These are phyloP conservation scores for Malassezia slooffiae DNA, from an alignment of 1,284 basidiomycete genomes.

Conservation along the genomic window DNA sequence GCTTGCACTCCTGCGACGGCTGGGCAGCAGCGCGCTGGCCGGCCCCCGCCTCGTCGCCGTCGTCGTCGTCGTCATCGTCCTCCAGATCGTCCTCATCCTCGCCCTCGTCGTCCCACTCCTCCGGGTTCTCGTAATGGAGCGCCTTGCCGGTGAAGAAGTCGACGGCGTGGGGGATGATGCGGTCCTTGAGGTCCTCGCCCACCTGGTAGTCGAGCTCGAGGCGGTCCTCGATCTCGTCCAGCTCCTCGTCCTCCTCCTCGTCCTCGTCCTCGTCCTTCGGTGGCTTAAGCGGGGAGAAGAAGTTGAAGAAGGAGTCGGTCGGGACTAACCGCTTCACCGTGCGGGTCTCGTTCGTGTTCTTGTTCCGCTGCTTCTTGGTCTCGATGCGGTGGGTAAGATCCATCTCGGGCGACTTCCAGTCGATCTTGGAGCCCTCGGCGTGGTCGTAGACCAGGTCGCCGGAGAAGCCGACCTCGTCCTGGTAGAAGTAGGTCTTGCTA, in stretches of 20 bases:
- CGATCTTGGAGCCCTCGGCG: constrained; percentile 77
- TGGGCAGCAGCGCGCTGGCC: constrained; percentile 27
- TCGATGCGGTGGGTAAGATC: constrained; percentile 94
- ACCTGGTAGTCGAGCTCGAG: constrained; percentile 96
- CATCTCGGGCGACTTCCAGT: constrained; percentile 89
- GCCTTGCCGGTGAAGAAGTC: constrained; percentile 86
- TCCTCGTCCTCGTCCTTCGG: constrained; percentile 41
- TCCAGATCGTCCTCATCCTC: constrained; percentile 48
- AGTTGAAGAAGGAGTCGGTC: constrained; percentile 47
- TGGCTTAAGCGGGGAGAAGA: constrained; percentile 44
- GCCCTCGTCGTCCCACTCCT: constrained; percentile 53
- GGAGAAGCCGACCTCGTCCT: constrained; percentile 75
- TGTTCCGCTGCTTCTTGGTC: constrained; percentile 98
- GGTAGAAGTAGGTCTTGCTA: constrained; percentile 91
- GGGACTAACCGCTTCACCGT: constrained; percentile 46
- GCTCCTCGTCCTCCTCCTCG: constrained; percentile 26
- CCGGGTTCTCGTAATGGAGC: constrained; percentile 65
- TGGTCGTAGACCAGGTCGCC: constrained; percentile 93
- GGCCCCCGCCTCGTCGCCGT: constrained; percentile 21
- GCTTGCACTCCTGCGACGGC: constrained; percentile 42
- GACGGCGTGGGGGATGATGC: constrained; percentile 85
- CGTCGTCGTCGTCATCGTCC: constrained; percentile 46
- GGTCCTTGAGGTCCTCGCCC: constrained; percentile 95
- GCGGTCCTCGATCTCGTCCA: constrained; percentile 60
- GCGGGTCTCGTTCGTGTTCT: constrained; percentile 50